Evolutionary conservation across 2,329 filamentous ascomycete species (phyloP), one percentile per base, ranked within the genome.

Genomic region (Phaeosphaeriaceae sp.): DNA sequence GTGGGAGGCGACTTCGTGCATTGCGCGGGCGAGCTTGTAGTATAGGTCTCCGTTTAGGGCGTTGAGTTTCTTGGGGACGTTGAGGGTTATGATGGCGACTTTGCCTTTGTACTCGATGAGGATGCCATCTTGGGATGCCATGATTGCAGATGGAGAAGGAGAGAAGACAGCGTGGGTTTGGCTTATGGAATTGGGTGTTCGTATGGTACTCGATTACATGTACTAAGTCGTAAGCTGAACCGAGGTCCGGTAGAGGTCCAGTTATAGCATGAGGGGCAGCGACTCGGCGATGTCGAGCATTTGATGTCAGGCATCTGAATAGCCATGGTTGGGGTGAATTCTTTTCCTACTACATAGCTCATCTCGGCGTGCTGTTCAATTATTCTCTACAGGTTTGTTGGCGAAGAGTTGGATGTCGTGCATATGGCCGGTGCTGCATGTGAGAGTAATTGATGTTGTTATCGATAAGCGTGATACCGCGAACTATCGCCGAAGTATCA

Each of bases 31-130:
- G 34, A 97, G 81, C 23, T 86, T 81, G 72, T 89, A 96, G 79
- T 97, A 97, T 42, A 87, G 81, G 53, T 83, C 77, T 64, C 83
- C 80, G 51, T 78, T 83, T 42, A 97, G 77, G 26, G 93, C 91
- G 73, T 95, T 95, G 73, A 97, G 89, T 77, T 97, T 97, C 70
- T 86, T 83, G 46, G 87, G 83, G 42, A 90, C 88, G 75, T 92
- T 87, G 69, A 99, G 87, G 15, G 90, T 96, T 73, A 99, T 87
- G 68, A 92, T 84, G 66, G 93, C 90, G 57, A 92, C 77, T 51
- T 86, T 86, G 72, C 84, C 87, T 63, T 80, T 78, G 72, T 86
- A 89, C 53, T 85, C 80, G 63, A 89, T 68, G 38, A 79, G 81
- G 51, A 87, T 79, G 42, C 74, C 71, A 54, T 83, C 73, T 47